Conservation (phyloP, 495 filamentous ascomycete genomes). For the Penicillium antarcticum region DNA sequence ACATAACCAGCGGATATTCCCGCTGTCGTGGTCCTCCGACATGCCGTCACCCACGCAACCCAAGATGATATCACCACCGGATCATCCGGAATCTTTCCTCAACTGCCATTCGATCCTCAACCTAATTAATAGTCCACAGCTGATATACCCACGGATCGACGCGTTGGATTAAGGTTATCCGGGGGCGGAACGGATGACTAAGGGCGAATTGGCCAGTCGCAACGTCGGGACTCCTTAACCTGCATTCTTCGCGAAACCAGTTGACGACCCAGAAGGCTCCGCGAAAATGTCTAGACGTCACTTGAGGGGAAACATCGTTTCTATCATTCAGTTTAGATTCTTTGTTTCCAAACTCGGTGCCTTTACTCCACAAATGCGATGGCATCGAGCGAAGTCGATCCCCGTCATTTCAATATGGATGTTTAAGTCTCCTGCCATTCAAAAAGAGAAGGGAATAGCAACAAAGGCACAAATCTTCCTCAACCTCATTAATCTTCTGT, state of each 20-base stretch:
- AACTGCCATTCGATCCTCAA: too few species aligned
- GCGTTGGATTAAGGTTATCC: background rate
- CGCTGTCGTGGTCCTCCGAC: background rate
- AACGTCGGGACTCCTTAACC: background rate
- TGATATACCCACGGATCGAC: background rate
- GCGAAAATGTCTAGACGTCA: background rate
- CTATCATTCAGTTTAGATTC: background rate
- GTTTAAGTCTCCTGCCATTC: background rate
- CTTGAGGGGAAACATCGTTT: background rate
- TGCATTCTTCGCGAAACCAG: background rate
- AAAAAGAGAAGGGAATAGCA: background rate
- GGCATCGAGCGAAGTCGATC: conserved; percentile 3
- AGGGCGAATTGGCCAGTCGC: background rate
- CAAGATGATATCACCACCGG: background rate
- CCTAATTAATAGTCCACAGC: background rate
- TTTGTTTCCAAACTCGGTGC: background rate
- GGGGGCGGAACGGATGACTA: background rate
- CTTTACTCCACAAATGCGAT: conserved; percentile 2
- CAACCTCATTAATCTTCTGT: background rate
- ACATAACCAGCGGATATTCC: background rate
- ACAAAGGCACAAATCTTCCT: too few species aligned
- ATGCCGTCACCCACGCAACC: conserved; percentile 1
- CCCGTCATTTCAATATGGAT: background rate
- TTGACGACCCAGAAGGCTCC: background rate
- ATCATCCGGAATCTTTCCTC: background rate